Conservation (phyloP, 1,284 basidiomycete species). For the Cystobasidium pallidum region DNA sequence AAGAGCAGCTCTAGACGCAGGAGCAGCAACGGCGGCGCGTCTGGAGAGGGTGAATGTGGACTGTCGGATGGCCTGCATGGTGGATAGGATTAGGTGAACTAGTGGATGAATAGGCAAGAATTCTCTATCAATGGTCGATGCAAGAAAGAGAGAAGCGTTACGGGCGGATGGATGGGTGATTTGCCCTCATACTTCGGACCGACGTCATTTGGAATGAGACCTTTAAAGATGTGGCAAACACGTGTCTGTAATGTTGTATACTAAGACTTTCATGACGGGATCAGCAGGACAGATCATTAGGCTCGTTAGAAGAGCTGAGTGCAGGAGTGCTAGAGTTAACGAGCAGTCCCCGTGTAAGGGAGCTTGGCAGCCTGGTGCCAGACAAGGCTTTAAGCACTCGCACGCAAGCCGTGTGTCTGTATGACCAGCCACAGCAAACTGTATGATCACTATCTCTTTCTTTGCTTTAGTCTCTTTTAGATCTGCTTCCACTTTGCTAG, state of each 20-base stretch:
- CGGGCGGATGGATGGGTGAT: neutral
- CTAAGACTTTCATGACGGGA: neutral
- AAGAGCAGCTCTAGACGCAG: slow-evolving; percentile 2
- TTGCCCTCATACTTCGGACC: neutral
- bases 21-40: slow-evolving; percentile 7
- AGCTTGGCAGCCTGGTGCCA: no score
- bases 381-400: no score
- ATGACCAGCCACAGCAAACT: no score
- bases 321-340: no score
- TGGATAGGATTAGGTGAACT: neutral
- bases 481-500: no score
- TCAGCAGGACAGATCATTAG: neutral
- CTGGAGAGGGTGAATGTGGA: slow-evolving; percentile 19
- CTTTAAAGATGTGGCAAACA: no score
- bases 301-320: no score
- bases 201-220: neutral
- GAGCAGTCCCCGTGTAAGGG: no score
- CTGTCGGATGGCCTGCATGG: slow-evolving; percentile 38
- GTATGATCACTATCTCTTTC: no score
- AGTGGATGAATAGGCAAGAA: neutral
- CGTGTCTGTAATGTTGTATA: no score
- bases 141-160: neutral
- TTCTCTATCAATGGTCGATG: neutral
- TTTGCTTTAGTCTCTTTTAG: no score
- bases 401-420: no score